A percentile compares a stretch with the other conserved stretches of the same genome.
These are phyloP conservation scores for Xylaria longipes DNA, from an alignment of 495 filamentous ascomycete genomes.

Conservation along the genomic window DNA sequence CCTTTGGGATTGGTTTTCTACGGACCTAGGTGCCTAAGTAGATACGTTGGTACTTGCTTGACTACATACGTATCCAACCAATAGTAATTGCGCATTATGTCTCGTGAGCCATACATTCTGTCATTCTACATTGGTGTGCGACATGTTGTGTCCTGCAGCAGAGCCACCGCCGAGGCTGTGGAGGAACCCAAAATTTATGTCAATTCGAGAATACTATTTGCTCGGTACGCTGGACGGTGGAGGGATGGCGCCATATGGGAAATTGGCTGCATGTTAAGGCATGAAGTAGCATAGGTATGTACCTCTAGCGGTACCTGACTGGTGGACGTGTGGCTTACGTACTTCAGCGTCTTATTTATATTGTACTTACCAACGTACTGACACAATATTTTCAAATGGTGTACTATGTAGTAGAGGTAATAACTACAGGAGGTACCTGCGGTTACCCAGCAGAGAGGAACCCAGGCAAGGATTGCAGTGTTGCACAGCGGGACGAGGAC, in stretches of 20 bases:
- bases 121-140: not conserved
- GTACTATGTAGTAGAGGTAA: too few relatives aligned
- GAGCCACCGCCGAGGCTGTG: not conserved
- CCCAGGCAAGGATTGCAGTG: not conserved
- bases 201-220: constrained; percentile 3
- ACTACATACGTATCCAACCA: too few relatives aligned
- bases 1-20: too few relatives aligned
- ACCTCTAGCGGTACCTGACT: not conserved
- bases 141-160: not conserved
- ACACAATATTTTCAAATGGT: not conserved
- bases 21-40: too few relatives aligned
- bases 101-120: too few relatives aligned
- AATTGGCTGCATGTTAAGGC: constrained; percentile 14
- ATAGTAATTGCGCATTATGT: too few relatives aligned
- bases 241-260: constrained; percentile 5
- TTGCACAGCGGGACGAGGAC: not conserved
- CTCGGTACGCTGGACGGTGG: not conserved
- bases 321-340: not conserved
- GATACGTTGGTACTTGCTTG: too few relatives aligned
- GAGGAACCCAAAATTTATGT: not conserved
- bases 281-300: not conserved
- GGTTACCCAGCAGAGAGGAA: not conserved
- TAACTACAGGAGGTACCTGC: too few relatives aligned
- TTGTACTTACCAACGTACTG: not conserved
- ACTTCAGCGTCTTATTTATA: not conserved